Percentiles rank a stretch among this genome's conserved stretches.
These are phyloP conservation scores for Lathyrus oleraceus DNA, from an alignment of 306 rosid genomes.

Conservation along the genomic window DNA sequence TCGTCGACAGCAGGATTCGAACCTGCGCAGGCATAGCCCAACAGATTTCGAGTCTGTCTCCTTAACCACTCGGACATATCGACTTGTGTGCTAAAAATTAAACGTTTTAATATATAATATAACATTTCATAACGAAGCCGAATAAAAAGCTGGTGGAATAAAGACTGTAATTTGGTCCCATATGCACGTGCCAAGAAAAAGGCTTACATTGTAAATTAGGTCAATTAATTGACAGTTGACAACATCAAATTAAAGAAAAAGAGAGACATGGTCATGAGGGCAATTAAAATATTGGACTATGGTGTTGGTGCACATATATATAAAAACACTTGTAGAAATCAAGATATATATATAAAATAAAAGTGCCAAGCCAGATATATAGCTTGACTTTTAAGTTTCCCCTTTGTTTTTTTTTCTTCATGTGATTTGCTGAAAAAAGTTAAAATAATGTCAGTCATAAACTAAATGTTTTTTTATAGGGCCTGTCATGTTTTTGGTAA, in stretches of 20 bases:
- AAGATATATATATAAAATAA: constrained; percentile 32
- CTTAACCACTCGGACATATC: constrained; percentile 58
- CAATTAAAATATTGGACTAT: constrained; percentile 24
- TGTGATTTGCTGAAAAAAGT: constrained; percentile 16
- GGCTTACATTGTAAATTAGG: constrained; percentile 32
- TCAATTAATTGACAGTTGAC: constrained; percentile 39
- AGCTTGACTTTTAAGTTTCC: constrained; percentile 42
- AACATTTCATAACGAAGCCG: no score
- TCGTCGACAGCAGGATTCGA: constrained; percentile 58
- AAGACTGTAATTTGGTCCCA: constrained; percentile 16
- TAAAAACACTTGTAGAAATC: constrained; percentile 40
- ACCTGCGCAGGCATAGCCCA: constrained; percentile 52
- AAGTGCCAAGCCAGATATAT: constrained; percentile 42
- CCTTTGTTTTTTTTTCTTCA: not conserved
- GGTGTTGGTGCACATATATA: constrained; percentile 34
- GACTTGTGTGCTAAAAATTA: constrained; percentile 20
- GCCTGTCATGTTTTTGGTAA: constrained; percentile 34
- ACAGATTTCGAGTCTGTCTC: constrained; percentile 61
- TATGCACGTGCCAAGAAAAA: constrained; percentile 33
- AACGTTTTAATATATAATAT: no score
- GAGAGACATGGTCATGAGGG: constrained; percentile 2
- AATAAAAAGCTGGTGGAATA: constrained; percentile 5
- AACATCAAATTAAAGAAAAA: not conserved
- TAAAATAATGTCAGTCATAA: constrained; percentile 10
- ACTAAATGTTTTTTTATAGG: constrained; percentile 22